Evolutionary conservation across 257 asterid species (phyloP), one percentile per base, ranked within the genome.

Genomic region (Lycium barbarum): DNA sequence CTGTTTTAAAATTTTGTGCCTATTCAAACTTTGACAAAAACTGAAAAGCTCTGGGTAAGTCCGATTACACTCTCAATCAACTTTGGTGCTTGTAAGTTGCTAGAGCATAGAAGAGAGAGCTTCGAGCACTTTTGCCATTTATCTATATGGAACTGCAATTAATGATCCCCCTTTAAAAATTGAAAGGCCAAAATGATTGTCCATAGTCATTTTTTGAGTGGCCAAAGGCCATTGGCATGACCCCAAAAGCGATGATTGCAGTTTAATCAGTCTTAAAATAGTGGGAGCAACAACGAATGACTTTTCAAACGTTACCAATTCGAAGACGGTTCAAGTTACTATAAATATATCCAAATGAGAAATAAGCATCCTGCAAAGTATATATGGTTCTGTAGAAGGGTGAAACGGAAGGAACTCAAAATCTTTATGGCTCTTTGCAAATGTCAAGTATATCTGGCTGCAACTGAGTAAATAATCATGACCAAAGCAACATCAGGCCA

Each of bases 401-500:
- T 51, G 45, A 76, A 13, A 3, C 47, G 26, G 13, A 14, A 14
- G 47, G 14, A 76, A 7, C 4, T 22, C 47, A 76, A 51, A 33
- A 26, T 76, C 65, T 51, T 76, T 76, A 26, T 14, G 63, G 47
- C 67, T 80, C 88, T 47, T 85, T 54, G 47, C 65, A 72, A 84
- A 83, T 62, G 62, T 80, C 55, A 84, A 66, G 38, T 45, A 33
- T 53, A 83, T 79, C 80, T 83, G 17, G 84, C 89, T 62, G 80
- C 91, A 81, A 74, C 70, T 17, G 36, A 53, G 80, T 40, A 74
- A 45, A 10, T 70, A 40, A 70, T 71, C 81, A 57, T 22, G 43
- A 49, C 65, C 36, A 63, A 67, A 83, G 86, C 81, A 81, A 82
- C 33, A 70, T 66, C 18, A 58, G 81, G 12, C 84, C 89, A 80